Base-by-base conservation (phyloP, 2,329 filamentous ascomycete species). In the Xylariaceae sp. region DNA sequence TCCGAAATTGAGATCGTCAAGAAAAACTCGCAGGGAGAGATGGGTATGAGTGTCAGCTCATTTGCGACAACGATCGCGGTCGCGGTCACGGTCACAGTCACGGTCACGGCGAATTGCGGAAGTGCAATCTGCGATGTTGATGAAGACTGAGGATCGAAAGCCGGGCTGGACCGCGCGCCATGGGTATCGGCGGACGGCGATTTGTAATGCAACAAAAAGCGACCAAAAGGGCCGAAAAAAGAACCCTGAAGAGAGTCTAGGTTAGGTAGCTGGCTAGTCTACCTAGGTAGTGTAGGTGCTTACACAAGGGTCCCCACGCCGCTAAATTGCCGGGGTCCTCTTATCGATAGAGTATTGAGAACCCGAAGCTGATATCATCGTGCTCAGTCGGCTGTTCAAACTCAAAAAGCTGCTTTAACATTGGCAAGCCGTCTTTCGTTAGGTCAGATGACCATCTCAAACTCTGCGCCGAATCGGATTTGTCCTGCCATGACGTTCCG, bases 291-390 rank as follows among this genome's bases (percentile, higher is more conserved):
- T 31, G 28, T 31, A 31, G 7, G 12, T 31, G 6, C 28, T 31
- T 31, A 31, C 28, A 31, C 12, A 31, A 7, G 7, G 28, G 12
- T 31, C 28, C 28, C n/a, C n/a, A n/a, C n/a, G n/a, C n/a, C n/a
- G n/a, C n/a, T n/a, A n/a, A n/a, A n/a, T n/a, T n/a, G n/a, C n/a
- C n/a, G n/a, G 24, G 47, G 26, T 9, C 29, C 36, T 49, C 53
- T 66, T 73, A 73, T 73, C 70, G 71, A 72, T 73, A 71, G 67
- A 67, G 61, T 40, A 37, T 44, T 19, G 8, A 2, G 3, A 12
- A 21, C 12, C 16, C 8, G 11, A 28, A 34, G 40, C 45, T 62
- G 60, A 62, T 56, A 60, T 62, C 60, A 62, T 43, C 14, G 52
- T n/a, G n/a, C n/a, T n/a, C n/a, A n/a, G n/a, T n/a, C n/a, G n/a